Evolutionary conservation across 129 eudicot species (phyloP).

Genomic region (Flaveria trinervia): DNA sequence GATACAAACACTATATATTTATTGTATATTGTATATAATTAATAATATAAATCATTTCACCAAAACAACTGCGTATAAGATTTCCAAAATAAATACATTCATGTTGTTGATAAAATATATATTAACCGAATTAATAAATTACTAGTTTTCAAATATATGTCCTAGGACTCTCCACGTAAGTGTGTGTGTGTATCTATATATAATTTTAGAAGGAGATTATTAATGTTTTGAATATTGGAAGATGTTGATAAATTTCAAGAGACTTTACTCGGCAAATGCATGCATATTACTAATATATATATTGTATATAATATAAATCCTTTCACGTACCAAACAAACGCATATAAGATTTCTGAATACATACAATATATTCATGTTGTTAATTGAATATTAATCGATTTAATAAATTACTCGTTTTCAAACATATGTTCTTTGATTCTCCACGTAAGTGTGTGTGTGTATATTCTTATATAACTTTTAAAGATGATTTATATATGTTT

Average conservation of each 20-base stretch:
- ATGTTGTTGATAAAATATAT: background rate
- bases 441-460: constrained; percentile 10
- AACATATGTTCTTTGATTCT: constrained; percentile 18
- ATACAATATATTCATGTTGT: background rate
- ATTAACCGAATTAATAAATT: constrained; percentile 7
- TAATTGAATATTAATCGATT: background rate
- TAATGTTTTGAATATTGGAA: background rate
- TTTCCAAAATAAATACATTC: background rate
- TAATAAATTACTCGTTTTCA: background rate
- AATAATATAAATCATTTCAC: background rate
- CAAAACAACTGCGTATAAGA: constrained; percentile 14
- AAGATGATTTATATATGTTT: too few species aligned
- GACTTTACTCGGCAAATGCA: background rate
- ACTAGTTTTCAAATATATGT: constrained; percentile 14
- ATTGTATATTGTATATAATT: background rate
- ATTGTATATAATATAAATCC: too few species aligned
- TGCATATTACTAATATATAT: background rate
- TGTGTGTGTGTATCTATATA: background rate
- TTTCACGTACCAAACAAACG: background rate
- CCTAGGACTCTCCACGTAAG: constrained; percentile 22
- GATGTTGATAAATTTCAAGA: background rate
- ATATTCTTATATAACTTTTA: too few species aligned
- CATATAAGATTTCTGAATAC: background rate
- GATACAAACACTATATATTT: background rate
- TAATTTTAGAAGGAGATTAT: background rate